A percentile compares a stretch with the other conserved stretches of the same genome.
phyloP scores from a whole-genome alignment of 2,329 filamentous ascomycete genomes.

The Verticillium nonalfalfae region DNA sequence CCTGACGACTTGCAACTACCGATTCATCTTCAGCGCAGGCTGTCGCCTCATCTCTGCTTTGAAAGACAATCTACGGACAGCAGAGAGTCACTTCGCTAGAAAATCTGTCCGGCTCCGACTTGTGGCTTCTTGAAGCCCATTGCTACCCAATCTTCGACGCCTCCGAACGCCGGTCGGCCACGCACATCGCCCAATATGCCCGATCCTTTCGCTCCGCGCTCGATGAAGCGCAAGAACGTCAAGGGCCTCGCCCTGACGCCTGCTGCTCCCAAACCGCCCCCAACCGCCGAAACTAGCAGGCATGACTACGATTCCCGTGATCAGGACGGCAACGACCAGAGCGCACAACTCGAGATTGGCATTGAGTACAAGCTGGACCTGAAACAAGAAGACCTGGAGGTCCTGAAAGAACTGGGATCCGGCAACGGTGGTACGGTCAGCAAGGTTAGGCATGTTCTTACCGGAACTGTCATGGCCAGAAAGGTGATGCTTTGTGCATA shows the following conservation, averaged over 20 bases:
- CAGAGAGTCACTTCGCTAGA: background rate
- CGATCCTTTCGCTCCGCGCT: conserved; percentile 60
- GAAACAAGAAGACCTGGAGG: conserved; percentile 83
- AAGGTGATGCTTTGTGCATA: conserved; percentile 56
- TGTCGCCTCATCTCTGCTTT: background rate
- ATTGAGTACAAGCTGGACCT: conserved; percentile 95
- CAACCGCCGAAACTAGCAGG: conserved; percentile 67
- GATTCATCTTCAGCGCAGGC: background rate
- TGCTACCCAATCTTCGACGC: background rate
- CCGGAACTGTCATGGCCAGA: conserved; percentile 93
- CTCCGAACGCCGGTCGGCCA: background rate
- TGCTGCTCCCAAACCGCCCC: conserved; percentile 63
- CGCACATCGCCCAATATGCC: conserved; percentile 40
- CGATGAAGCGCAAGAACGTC: conserved; percentile 98
- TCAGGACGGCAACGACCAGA: conserved; percentile 48
- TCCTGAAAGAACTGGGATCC: conserved; percentile 88
- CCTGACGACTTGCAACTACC: background rate
- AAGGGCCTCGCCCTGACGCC: conserved; percentile 88
- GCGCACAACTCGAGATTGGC: conserved; percentile 80
- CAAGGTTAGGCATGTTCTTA: conserved; percentile 92
- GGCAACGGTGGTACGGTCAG: conserved; percentile 98
- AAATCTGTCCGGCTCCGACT: background rate
- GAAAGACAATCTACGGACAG: background rate
- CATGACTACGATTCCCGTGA: conserved; percentile 55
- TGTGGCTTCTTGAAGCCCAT: background rate